Evolutionary conservation across 192 early-diverging fungal genomes (phyloP).

Genomic region (Umbelopsis vinacea): DNA sequence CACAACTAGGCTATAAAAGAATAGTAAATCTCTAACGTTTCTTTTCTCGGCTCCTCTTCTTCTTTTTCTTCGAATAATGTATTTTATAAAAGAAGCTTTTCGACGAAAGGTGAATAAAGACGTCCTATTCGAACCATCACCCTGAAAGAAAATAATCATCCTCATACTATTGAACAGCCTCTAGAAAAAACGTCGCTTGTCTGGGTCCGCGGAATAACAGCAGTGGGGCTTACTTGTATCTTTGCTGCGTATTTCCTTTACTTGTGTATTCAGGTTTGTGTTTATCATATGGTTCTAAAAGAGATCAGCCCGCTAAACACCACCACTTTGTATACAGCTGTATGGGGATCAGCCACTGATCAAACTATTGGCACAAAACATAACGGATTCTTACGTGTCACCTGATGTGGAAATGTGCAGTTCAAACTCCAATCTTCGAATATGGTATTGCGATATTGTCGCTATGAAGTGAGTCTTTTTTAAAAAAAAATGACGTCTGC

Average conservation of each 20-base stretch:
- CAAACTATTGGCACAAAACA: conserved; percentile 18
- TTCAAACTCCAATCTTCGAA: conserved; percentile 5
- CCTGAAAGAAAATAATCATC: neutral
- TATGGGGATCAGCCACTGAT: conserved; percentile 26
- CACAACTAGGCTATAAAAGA: neutral
- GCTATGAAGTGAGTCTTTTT: neutral
- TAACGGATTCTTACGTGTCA: neutral
- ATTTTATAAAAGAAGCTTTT: conserved; percentile 31
- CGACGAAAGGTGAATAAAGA: conserved; percentile 15
- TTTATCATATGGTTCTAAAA: neutral
- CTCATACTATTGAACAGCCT: neutral
- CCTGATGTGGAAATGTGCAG: conserved; percentile 35
- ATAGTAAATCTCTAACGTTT: neutral
- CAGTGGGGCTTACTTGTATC: neutral
- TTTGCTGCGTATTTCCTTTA: conserved; percentile 1
- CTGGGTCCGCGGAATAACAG: conserved; percentile 13
- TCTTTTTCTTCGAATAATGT: conserved; percentile 12
- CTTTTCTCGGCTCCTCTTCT: neutral
- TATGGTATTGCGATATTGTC: conserved; percentile 4
- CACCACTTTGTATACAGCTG: neutral
- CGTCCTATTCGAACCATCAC: neutral
- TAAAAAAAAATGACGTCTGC: neutral
- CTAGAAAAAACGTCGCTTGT: conserved; percentile 8
- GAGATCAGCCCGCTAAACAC: neutral
- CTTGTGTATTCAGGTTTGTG: conserved; percentile 7